Percentiles rank a stretch among this genome's conserved stretches.
These are phyloP conservation scores for Aspergillus tamarii DNA, from an alignment of 2,329 filamentous ascomycete species.

Conservation along the genomic window DNA sequence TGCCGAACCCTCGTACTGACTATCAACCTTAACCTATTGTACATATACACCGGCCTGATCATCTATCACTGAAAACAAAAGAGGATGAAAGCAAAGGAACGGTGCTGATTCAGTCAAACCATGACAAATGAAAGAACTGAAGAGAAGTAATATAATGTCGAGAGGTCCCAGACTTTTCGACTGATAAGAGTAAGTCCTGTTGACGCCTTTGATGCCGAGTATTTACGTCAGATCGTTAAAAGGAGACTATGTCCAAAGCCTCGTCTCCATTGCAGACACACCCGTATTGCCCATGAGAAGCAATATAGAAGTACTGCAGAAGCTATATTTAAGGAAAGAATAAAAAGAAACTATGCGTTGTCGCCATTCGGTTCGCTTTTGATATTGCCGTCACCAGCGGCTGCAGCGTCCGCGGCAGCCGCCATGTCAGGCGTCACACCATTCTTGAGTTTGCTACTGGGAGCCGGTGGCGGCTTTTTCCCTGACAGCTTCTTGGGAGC, in stretches of 20 bases:
- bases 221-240: constrained; percentile 32
- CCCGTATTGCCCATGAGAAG: constrained; percentile 16
- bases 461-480: constrained; percentile 39
- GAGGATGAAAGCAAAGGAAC: constrained; percentile 8
- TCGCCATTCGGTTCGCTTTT: constrained; percentile 41
- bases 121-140: constrained; percentile 21
- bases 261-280: constrained; percentile 17
- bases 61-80: constrained; percentile 22
- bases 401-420: constrained; percentile 29
- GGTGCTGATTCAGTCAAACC: constrained; percentile 8
- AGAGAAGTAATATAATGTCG: constrained; percentile 22
- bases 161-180: constrained; percentile 26
- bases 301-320: constrained; percentile 4
- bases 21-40: constrained; percentile 21
- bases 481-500: constrained; percentile 40
- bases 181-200: constrained; percentile 24
- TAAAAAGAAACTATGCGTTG: constrained; percentile 13
- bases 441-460: constrained; percentile 46
- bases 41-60: constrained; percentile 22
- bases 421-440: constrained; percentile 42
- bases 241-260: constrained; percentile 23
- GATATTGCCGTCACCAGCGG: constrained; percentile 33
- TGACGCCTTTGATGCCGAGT: constrained; percentile 33
- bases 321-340: constrained; percentile 6
- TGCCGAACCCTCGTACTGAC: neutral